These are phyloP conservation scores for Claviceps maximensis DNA, from an alignment of 2,329 filamentous ascomycete species.

Conservation along the genomic window DNA sequence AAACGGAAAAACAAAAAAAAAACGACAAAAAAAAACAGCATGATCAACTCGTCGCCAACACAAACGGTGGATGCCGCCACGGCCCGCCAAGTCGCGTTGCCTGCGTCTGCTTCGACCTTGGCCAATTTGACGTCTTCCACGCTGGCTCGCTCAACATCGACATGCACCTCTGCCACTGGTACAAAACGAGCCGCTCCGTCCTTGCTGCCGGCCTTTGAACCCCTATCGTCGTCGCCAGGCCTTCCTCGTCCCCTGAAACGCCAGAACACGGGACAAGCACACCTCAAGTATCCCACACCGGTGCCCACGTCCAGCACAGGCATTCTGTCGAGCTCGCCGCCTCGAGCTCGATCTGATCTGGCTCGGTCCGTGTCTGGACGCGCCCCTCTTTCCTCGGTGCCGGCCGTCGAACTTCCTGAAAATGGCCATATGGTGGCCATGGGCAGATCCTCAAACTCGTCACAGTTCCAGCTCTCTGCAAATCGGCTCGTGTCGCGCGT, in stretches of 20 bases:
- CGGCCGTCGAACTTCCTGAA: conserved; percentile 66
- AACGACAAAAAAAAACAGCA: conserved; percentile 8
- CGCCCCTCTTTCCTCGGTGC: conserved; percentile 68
- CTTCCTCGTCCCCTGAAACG: conserved; percentile 59
- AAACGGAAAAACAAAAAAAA: background rate
- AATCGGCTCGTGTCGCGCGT: conserved; percentile 89
- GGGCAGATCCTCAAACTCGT: conserved; percentile 89
- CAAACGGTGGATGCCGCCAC: background rate
- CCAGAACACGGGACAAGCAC: conserved; percentile 37
- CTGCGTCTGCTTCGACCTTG: conserved; percentile 7
- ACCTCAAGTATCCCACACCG: conserved; percentile 77
- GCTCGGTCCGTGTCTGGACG: conserved; percentile 60
- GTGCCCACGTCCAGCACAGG: conserved; percentile 88
- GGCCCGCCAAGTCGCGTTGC: conserved; percentile 20
- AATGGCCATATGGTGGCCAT: conserved; percentile 74
- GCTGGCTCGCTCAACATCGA: background rate
- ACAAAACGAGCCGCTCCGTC: conserved; percentile 51
- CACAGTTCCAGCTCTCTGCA: conserved; percentile 85
- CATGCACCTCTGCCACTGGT: conserved; percentile 21
- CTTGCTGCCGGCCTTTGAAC: conserved; percentile 68
- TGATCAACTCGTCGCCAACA: conserved; percentile 32
- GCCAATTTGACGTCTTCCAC: background rate
- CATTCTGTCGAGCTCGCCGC: conserved; percentile 77
- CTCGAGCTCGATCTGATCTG: conserved; percentile 29
- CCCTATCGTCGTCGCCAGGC: conserved; percentile 61